Percentiles rank a stretch among this genome's conserved stretches.
Evolutionary conservation across 768 basidiomycete genomes (phyloP).

Genomic region (Candolleomyces efflorescens): DNA sequence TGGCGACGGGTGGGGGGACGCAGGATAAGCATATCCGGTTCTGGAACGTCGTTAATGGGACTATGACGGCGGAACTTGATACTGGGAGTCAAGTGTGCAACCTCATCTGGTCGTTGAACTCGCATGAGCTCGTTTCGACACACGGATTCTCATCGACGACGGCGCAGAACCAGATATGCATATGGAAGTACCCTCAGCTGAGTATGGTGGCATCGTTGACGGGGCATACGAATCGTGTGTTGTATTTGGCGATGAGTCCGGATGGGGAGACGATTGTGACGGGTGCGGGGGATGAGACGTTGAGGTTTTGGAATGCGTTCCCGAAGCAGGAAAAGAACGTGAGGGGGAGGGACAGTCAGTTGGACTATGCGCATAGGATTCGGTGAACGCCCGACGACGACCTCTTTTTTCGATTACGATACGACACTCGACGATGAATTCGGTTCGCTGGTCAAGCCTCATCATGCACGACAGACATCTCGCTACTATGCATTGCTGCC

Average conservation of each 20-base stretch:
- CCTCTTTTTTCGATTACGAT: no score
- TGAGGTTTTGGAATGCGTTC: slow-evolving; percentile 98
- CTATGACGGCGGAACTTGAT: slow-evolving; percentile 82
- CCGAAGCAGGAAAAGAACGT: slow-evolving; percentile 58
- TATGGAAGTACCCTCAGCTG: slow-evolving; percentile 92
- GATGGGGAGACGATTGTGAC: slow-evolving; percentile 98
- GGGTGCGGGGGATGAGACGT: slow-evolving; percentile 95
- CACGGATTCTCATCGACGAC: slow-evolving; percentile 94
- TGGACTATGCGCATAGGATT: slow-evolving; percentile 53
- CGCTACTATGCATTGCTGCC: no score
- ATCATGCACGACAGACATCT: no score
- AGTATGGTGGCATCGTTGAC: slow-evolving; percentile 93
- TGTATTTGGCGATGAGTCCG: slow-evolving; percentile 96
- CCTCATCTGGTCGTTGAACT: slow-evolving; percentile 92
- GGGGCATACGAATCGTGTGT: slow-evolving; percentile 91
- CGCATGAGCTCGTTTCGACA: slow-evolving; percentile 96
- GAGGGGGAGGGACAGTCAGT: slow-evolving; percentile 36
- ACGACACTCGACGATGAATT: no score
- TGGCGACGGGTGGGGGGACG: slow-evolving; percentile 97
- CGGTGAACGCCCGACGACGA: slow-evolving; percentile 31
- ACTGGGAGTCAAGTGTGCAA: slow-evolving; percentile 99
- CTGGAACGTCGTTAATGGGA: slow-evolving; percentile 91
- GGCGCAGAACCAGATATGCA: slow-evolving; percentile 94
- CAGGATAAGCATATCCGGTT: slow-evolving; percentile 97
- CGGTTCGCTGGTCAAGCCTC: no score